Evolutionary conservation across 2,329 filamentous ascomycete genomes (phyloP), one percentile per base, ranked within the genome.

Genomic region (Trichoderma semiorbis): DNA sequence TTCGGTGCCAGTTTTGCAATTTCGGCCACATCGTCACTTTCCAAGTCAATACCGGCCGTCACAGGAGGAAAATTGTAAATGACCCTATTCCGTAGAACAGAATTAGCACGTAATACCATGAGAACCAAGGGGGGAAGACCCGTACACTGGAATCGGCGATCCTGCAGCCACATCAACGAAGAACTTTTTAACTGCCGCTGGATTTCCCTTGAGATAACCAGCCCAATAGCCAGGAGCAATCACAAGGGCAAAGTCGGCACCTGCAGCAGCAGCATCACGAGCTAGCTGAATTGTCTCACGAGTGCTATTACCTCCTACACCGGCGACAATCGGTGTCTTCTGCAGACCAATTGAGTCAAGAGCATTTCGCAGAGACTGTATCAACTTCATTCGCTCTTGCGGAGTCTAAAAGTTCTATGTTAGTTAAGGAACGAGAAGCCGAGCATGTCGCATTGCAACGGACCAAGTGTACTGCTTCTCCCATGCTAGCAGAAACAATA

Each of bases 401-500:
- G 64, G 12, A n/a, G 63, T 66, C 63, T 66, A 5, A 5, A 3
- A 39, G 18, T 26, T 6, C 10, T 21, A 14, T 1, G 7, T 66
- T 24, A 57, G 34, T 12, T 10, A 18, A 18, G 1, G 14, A 39
- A 6, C 4, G 12, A 14, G 6, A 6, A 7, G 16, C 36, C 2
- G 32, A 0, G 14, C 5, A 10, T 7, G 11, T n/a, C n/a, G n/a
- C 5, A 24, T 5, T 53, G 8, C 32, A 39, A 39, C 64, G 34
- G 21, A 67, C 64, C 47, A 67, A 39, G 21, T 67, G 64, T 5
- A 67, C 64, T 8, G 64, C 64, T 28, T 67, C 64, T 26, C 64
- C 64, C 64, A 67, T 67, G 64, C 64, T 57, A 18, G 64, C 64
- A 18, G 64, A 67, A 32, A 67, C 64, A 57, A 67, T 16, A 7